Conservation (phyloP, 441 rosid genomes). For the Erodium trifolium region DNA sequence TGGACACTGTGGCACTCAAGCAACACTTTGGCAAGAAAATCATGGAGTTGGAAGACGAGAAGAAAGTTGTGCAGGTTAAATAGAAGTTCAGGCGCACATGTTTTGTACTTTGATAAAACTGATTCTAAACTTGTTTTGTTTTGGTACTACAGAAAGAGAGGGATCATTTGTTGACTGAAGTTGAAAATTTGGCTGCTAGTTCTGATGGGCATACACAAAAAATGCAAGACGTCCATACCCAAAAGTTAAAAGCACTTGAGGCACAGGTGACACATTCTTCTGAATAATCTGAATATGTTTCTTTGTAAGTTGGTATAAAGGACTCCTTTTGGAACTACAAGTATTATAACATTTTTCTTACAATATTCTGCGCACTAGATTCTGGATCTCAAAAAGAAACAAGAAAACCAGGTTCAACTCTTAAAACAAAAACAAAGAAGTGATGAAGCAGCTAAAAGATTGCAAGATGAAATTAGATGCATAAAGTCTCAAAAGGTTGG, state of each 20-base stretch:
- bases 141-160: constrained; percentile 68
- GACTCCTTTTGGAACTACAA: neutral
- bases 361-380: constrained; percentile 34
- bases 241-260: constrained; percentile 79
- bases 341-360: constrained; percentile 12
- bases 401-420: constrained; percentile 91
- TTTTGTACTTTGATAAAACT: constrained; percentile 10
- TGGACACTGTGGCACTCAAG: constrained; percentile 64
- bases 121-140: constrained; percentile 15
- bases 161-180: constrained; percentile 73
- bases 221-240: constrained; percentile 73
- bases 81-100: constrained; percentile 8
- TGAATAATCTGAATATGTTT: neutral
- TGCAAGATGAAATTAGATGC: constrained; percentile 92
- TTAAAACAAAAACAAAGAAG: constrained; percentile 94
- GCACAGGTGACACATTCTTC: constrained; percentile 43
- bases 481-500: constrained; percentile 92
- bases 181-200: constrained; percentile 68
- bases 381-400: constrained; percentile 89
- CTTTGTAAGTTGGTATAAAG: neutral
- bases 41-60: constrained; percentile 84
- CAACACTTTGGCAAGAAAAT: constrained; percentile 95
- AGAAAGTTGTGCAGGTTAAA: constrained; percentile 76
- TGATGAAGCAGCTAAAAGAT: constrained; percentile 83
- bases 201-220: constrained; percentile 86